Conservation (phyloP, 805 yeast genomes). For the Lachancea cidri region DNA sequence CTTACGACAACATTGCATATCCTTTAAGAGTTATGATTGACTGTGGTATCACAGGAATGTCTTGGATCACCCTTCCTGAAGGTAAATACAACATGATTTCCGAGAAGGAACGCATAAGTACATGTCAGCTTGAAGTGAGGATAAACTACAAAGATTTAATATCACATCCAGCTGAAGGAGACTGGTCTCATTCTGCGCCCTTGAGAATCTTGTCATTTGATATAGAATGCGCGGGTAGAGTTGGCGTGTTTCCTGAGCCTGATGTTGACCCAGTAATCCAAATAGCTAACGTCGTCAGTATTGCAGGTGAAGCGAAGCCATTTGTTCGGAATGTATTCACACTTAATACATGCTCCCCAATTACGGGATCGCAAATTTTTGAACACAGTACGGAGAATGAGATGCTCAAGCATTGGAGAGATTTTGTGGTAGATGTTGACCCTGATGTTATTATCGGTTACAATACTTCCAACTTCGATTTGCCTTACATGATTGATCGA, state of each 20-base stretch:
- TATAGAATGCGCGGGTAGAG: slow-evolving; percentile 97
- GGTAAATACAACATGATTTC: slow-evolving; percentile 55
- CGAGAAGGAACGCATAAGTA: slow-evolving; percentile 45
- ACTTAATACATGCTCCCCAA: slow-evolving; percentile 83
- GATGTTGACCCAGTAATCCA: slow-evolving; percentile 92
- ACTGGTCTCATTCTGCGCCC: slow-evolving; percentile 91
- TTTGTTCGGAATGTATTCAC: slow-evolving; percentile 94
- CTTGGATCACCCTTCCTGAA: slow-evolving; percentile 88
- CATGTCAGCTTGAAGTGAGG: slow-evolving; percentile 79
- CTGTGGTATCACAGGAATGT: slow-evolving; percentile 90
- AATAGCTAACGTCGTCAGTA: slow-evolving; percentile 89
- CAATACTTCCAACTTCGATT: slow-evolving; percentile 89
- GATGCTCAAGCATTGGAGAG: slow-evolving; percentile 81
- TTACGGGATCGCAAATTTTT: slow-evolving; percentile 87
- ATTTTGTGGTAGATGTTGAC: slow-evolving; percentile 77
- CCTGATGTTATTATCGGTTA: slow-evolving; percentile 97
- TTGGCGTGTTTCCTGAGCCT: slow-evolving; percentile 95
- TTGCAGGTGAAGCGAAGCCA: slow-evolving; percentile 71
- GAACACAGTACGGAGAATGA: slow-evolving; percentile 71
- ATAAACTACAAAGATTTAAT: slow-evolving; percentile 64
- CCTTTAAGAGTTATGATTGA: slow-evolving; percentile 86
- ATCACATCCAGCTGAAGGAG: slow-evolving; percentile 86
- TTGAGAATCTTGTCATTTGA: slow-evolving; percentile 90
- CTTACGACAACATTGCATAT: slow-evolving; percentile 89
- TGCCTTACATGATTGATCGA: slow-evolving; percentile 87